Base-by-base conservation (phyloP, 2,329 filamentous ascomycete genomes). In the Botrytis medusae region DNA sequence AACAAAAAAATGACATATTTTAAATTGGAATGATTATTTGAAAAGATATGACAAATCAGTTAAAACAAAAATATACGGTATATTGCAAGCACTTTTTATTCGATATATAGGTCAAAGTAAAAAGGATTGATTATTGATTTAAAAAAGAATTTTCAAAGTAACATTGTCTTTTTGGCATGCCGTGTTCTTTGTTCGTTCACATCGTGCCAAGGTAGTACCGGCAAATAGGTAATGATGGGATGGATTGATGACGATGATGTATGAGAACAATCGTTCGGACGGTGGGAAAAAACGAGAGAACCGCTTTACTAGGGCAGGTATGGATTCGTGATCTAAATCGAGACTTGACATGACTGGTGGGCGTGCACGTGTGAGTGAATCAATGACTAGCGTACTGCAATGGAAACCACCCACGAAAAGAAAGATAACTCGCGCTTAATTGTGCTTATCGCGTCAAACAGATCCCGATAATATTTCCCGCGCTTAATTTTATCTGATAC, bases 401-500 rank as follows among this genome's bases (percentile, higher is more conserved):
- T 8, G 1, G 10, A 20, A 62, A 16, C n/a, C 37, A 8, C 37
- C 37, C 37, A 6, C 2, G 12, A n/a, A n/a, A 12, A 16, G 16
- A 63, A 42, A 42, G 37, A 12, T n/a, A 22, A 22, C 48, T 32
- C 61, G 60, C 60, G 60, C 5, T 14, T 42, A 68, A 54, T n/a
- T 34, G 42, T 32, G 57, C 57, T 44, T 14, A 22, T 42, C 65
- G 16, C 34, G 46, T 18, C 46, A 64, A 63, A 37, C 29, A 1
- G 7, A 20, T 34, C 22, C 32, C 40, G 44, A 37, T 71, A 70
- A 51, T 48, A 57, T 57, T 57, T 57, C 29, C 57, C 71, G 68
- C 71, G 61, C 67, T 57, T 48, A 37, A 44, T 60, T 57, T 73
- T 65, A 68, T 64, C 46, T 57, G 44, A 42, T 40, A 34, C 54